Base-by-base conservation (phyloP, 2,329 filamentous ascomycete species). In the Didymella sp. region DNA sequence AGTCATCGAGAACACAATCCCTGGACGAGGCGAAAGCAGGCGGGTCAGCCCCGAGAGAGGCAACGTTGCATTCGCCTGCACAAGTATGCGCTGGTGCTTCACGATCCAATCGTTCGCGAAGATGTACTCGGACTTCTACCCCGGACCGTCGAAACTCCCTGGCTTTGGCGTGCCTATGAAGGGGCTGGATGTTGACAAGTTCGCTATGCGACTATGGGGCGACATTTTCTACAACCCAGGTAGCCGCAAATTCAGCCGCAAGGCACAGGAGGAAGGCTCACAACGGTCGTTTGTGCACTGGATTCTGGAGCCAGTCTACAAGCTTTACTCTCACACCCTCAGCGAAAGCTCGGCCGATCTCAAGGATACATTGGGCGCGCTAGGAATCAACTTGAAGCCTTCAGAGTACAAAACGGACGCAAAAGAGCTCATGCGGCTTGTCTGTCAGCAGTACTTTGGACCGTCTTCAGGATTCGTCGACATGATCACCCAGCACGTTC, bases 21-120 rank as follows among this genome's bases (percentile, higher is more conserved):
- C 95, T 4, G 89, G 91, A 2, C 86, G 87, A 67, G 92, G 93
- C 25, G 91, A 91, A 70, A 87, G 85, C 59, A 87, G 86, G 76
- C 87, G 95, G 62, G 78, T 99, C 61, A 98, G 94, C 66, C 95
- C 95, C 0, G 95, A 99, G 73, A 96, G 93, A 79, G 95, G 95
- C 60, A 99, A 99, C 73, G 95, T 99, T n/a, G 88, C 96, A 9
- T 99, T 99, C 73, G 91, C 94, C 0, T 96, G 92, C 76, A 91
- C 90, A 46, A 89, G 87, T 58, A 94, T 98, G 89, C 90, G 91
- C 53, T 99, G 95, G 95, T 96, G 92, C 76, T 97, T 99, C 75
- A 98, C 93, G 0, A 81, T 99, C 30, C 88, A 89, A 60, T 97
- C 93, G 1, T 99, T 99, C 73, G 90, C 95, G 12, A 93, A 92